Evolutionary conservation across 495 filamentous ascomycete species (phyloP).

Genomic region (Xylaria nigripes): DNA sequence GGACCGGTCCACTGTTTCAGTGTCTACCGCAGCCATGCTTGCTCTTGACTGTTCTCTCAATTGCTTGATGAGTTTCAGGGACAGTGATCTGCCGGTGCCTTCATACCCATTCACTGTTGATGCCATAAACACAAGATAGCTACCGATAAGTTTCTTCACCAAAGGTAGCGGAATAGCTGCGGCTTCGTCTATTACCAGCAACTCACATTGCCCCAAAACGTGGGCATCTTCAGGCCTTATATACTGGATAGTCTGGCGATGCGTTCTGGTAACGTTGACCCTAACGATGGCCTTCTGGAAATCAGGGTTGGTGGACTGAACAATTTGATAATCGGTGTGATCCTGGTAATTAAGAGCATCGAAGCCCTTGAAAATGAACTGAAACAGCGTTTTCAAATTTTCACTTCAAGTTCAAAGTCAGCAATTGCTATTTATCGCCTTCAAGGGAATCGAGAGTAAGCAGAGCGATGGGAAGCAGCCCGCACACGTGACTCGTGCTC

Average conservation of each 20-base stretch:
- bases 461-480: background rate
- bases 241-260: slow-evolving; percentile 97
- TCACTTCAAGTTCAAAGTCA: slow-evolving; percentile 35
- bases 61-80: slow-evolving; percentile 94
- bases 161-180: slow-evolving; percentile 92
- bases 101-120: slow-evolving; percentile 99
- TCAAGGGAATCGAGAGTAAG: background rate
- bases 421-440: background rate
- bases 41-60: slow-evolving; percentile 81
- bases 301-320: slow-evolving; percentile 96
- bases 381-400: slow-evolving; percentile 96
- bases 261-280: slow-evolving; percentile 90
- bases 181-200: slow-evolving; percentile 96
- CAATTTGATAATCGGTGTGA: slow-evolving; percentile 93
- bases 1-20: slow-evolving; percentile 63
- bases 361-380: slow-evolving; percentile 98
- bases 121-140: slow-evolving; percentile 99
- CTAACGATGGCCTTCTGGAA: slow-evolving; percentile 98
- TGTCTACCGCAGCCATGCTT: slow-evolving; percentile 38
- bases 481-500: background rate
- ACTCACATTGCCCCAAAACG: slow-evolving; percentile 87
- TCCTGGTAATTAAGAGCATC: slow-evolving; percentile 89
- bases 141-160: slow-evolving; percentile 89
- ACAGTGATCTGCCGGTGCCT: slow-evolving; percentile 90
- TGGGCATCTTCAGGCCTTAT: slow-evolving; percentile 94